These are phyloP conservation scores for Rhizopogon salebrosus DNA, from an alignment of 768 basidiomycete species.

Conservation along the genomic window DNA sequence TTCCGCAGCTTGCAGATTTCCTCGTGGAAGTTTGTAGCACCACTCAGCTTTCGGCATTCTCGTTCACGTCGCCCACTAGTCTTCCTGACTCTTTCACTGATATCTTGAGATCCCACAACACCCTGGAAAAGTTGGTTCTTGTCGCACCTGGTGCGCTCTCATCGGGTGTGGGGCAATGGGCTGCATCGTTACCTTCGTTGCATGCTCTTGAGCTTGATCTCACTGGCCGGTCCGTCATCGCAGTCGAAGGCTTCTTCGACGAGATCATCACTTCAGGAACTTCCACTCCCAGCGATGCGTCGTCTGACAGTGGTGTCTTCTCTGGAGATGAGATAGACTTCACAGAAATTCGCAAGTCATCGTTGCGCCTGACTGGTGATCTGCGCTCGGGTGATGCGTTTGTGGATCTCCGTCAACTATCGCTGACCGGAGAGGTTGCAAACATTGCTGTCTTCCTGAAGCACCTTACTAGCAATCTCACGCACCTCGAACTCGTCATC, in stretches of 20 bases:
- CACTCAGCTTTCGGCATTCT: conserved; percentile 60
- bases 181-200: conserved; percentile 56
- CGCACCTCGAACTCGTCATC: conserved; percentile 68
- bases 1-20: conserved; percentile 57
- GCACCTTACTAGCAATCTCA: conserved; percentile 60
- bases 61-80: conserved; percentile 63
- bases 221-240: conserved; percentile 58
- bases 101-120: conserved; percentile 52
- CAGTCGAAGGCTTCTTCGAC: conserved; percentile 80
- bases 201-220: conserved; percentile 68
- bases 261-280: conserved; percentile 64
- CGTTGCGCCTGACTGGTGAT: conserved; percentile 59
- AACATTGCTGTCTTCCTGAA: conserved; percentile 70
- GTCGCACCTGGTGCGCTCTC: conserved; percentile 73
- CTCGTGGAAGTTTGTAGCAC: conserved; percentile 60
- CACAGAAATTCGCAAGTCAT: conserved; percentile 66
- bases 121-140: conserved; percentile 56
- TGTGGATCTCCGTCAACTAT: conserved; percentile 50
- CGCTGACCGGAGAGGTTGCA: conserved; percentile 64
- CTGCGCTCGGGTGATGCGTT: conserved; percentile 53
- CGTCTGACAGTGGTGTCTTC: conserved; percentile 74
- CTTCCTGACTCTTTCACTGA: conserved; percentile 71
- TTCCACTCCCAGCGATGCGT: conserved; percentile 64
- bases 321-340: conserved; percentile 77
- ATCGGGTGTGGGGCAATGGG: conserved; percentile 69